Base-by-base conservation (phyloP, 495 filamentous ascomycete species). In the Astrocystis sublimbata region DNA sequence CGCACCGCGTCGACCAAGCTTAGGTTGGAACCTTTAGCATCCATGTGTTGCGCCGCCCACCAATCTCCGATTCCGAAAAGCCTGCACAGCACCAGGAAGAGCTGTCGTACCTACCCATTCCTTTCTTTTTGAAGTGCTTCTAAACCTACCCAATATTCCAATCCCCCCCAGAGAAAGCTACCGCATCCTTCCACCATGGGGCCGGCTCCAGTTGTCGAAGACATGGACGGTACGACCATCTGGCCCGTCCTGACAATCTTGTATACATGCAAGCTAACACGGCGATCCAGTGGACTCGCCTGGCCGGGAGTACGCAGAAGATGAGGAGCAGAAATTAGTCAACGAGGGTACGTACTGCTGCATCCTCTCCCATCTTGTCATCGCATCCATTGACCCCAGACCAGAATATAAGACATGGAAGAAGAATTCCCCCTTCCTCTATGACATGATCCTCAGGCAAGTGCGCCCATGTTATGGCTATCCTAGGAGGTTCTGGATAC, bases 341-440 rank as follows among this genome's bases (percentile, higher is more conserved):
- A 98, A 98, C 66, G 94, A 98, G 81, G 90, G 90, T 92, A 82
- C 26, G 90, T 92, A 82, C 26, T 58, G 38, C 15, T 12, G 24
- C 21, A 13, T 55, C 4, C 4, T 63, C 8, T 46, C 19, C 41
- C 12, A 4, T 33, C n/a, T 17, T 40, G 26, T 19, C 24, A 1
- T 28, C 17, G 24, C 49, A 13, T 30, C 43, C n/a, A 26, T 33
- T 46, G 47, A 52, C 53, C 71, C 31, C 74, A 55, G 9, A 28
- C 26, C 71, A 93, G 96, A 98, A 77, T 99, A 99, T 84, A 99
- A 99, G 74, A 96, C 92, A 65, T 99, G 96, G 96, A 99, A 99
- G 83, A 99, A 99, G 84, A 98, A 98, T 76, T 89, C 92, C 64
- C 92, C 93, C 3, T 97, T 97, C 75, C 89, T 99, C 66, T 99